phyloP scores from a whole-genome alignment of 73 alveolate genomes.

The Symbiodinium pilosum region DNA sequence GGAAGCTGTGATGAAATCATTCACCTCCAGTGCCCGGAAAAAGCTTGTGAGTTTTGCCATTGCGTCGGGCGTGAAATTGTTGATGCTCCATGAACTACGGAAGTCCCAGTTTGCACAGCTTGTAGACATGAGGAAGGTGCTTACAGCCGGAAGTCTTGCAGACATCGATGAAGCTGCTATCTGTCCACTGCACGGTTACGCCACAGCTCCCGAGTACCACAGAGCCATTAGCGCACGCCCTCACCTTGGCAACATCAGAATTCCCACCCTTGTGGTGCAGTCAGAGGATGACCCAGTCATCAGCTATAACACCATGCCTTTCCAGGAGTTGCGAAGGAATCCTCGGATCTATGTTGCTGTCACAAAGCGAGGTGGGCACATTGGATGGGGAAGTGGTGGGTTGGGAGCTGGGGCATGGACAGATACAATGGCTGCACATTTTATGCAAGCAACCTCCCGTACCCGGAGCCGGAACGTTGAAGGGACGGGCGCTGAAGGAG shows the following conservation, averaged over 20 bases:
- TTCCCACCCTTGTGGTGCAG: constrained; percentile 45
- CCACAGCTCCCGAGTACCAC: neutral
- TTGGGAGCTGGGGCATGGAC: constrained; percentile 81
- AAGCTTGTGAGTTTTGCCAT: neutral
- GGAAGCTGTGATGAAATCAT: neutral
- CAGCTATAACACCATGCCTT: constrained; percentile 15
- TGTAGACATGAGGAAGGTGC: neutral
- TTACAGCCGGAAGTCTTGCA: neutral
- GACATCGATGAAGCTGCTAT: constrained; percentile 10
- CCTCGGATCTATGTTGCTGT: constrained; percentile 37
- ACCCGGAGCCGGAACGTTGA: neutral
- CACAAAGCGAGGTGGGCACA: constrained; percentile 80
- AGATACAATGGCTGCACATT: constrained; percentile 36
- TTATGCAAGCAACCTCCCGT: constrained; percentile 21
- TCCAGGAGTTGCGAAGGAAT: constrained; percentile 18
- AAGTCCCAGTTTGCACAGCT: neutral
- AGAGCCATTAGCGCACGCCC: neutral
- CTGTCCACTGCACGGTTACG: constrained; percentile 19
- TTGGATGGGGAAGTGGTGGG: constrained; percentile 80
- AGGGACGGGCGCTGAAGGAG: neutral
- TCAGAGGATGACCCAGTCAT: constrained; percentile 71
- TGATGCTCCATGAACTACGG: neutral
- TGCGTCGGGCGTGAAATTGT: neutral
- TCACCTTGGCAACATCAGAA: neutral
- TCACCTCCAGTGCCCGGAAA: neutral